Evolutionary conservation across 192 early-diverging fungal genomes (phyloP).

Genomic region (Cetraspora pellucida): DNA sequence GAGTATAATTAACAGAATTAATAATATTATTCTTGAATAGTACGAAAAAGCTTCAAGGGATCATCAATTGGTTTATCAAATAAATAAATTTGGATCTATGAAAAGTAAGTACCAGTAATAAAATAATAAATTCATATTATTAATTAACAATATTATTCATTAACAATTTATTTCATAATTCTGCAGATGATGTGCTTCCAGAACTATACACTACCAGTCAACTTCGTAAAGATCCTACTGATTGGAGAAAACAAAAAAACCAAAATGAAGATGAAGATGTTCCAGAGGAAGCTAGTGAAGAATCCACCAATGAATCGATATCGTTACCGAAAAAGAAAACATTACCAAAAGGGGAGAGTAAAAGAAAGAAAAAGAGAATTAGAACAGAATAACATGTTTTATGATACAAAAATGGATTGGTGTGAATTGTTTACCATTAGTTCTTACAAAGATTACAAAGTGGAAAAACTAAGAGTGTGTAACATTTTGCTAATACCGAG

Average conservation of each 20-base stretch:
- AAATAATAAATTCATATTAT: background rate
- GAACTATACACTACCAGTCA: constrained; percentile 52
- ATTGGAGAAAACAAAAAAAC: constrained; percentile 45
- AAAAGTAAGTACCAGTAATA: constrained; percentile 19
- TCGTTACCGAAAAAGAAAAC: no score
- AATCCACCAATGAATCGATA: no score
- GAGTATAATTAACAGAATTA: background rate
- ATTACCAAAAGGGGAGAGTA: no score
- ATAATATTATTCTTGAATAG: background rate
- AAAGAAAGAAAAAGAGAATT: no score
- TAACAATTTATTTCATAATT: background rate
- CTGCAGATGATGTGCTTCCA: constrained; percentile 43
- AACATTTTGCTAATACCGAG: no score
- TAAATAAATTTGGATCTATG: constrained; percentile 44
- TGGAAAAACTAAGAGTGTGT: no score
- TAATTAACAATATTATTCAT: background rate
- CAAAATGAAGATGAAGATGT: constrained; percentile 34
- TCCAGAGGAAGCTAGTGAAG: background rate
- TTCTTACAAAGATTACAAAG: no score
- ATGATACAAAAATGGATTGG: no score
- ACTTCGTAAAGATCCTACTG: constrained; percentile 50
- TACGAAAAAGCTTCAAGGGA: constrained; percentile 19
- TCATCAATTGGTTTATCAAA: constrained; percentile 39
- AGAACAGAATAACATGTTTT: no score
- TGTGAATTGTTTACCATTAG: no score